A percentile compares a stretch with the other conserved stretches of the same genome.
These are phyloP conservation scores for Trichoderma sp. DNA, from an alignment of 2,329 filamentous ascomycete species.

Conservation along the genomic window DNA sequence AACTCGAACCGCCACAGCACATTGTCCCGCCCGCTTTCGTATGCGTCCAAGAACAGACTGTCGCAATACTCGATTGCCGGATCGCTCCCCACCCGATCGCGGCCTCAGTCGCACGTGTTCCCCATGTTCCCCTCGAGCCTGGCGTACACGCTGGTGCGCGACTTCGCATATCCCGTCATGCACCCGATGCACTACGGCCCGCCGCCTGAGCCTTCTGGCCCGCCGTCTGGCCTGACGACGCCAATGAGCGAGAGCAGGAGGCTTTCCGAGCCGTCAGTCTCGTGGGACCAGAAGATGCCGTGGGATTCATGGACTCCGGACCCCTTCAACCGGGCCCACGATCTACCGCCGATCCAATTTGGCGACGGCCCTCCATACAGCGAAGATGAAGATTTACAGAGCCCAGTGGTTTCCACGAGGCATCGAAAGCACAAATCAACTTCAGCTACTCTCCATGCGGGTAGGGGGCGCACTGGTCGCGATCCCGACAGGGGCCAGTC, in stretches of 20 bases:
- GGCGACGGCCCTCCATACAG: slow-evolving; percentile 90
- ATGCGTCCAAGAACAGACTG: slow-evolving; percentile 76
- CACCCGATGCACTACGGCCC: slow-evolving; percentile 94
- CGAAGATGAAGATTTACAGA: slow-evolving; percentile 93
- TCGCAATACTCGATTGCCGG: slow-evolving; percentile 73
- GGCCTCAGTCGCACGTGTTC: slow-evolving; percentile 79
- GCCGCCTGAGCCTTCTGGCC: slow-evolving; percentile 69
- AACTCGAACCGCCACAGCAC: slow-evolving; percentile 57
- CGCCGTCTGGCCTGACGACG: slow-evolving; percentile 79
- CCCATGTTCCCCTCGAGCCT: slow-evolving; percentile 83
- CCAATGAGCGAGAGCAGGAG: slow-evolving; percentile 78
- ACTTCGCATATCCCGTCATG: slow-evolving; percentile 85
- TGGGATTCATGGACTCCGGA: slow-evolving; percentile 60
- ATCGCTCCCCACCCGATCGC: slow-evolving; percentile 69
- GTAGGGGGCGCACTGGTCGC: slow-evolving; percentile 48
- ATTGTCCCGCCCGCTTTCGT: slow-evolving; percentile 67
- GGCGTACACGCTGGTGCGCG: slow-evolving; percentile 84
- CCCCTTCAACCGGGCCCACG: slow-evolving; percentile 62
- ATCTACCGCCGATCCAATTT: slow-evolving; percentile 80
- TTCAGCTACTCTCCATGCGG: slow-evolving; percentile 48
- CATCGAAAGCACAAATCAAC: slow-evolving; percentile 85
- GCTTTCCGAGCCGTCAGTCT: slow-evolving; percentile 77
- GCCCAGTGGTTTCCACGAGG: slow-evolving; percentile 80
- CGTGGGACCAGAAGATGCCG: slow-evolving; percentile 69
- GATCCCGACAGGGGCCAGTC: slow-evolving; percentile 43